Conservation (phyloP, 352 stramenopile genomes). For the Aphanomyces stellatus region DNA sequence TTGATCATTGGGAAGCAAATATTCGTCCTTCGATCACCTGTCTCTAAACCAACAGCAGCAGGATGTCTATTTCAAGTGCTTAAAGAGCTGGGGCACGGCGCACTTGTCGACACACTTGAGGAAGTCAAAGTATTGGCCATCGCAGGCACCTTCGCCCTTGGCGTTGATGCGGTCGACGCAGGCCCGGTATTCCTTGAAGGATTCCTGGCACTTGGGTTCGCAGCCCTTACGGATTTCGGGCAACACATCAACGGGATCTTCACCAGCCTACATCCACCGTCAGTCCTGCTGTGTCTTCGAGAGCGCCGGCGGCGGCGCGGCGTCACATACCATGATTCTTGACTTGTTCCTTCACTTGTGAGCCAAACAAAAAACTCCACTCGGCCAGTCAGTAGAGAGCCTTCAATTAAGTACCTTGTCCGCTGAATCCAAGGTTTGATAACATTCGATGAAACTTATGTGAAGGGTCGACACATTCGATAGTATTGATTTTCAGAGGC, state of each 20-base stretch:
- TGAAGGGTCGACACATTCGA: no score
- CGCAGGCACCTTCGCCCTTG: constrained; percentile 89
- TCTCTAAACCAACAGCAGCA: constrained; percentile 4
- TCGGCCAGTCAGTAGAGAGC: constrained; percentile 18
- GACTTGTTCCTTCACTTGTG: background rate
- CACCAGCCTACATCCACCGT: constrained; percentile 34
- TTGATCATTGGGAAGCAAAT: no score
- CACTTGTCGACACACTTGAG: constrained; percentile 95
- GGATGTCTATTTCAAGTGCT: constrained; percentile 84
- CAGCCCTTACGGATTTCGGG: constrained; percentile 88
- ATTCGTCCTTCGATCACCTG: background rate
- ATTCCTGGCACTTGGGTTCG: constrained; percentile 83
- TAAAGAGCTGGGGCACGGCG: constrained; percentile 92
- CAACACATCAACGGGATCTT: constrained; percentile 92
- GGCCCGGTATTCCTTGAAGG: constrained; percentile 84
- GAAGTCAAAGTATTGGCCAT: constrained; percentile 94
- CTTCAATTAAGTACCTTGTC: background rate
- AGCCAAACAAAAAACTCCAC: constrained; percentile 21
- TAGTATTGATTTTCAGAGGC: constrained; percentile 4
- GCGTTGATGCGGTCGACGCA: constrained; percentile 87
- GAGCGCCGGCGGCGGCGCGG: background rate
- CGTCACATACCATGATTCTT: constrained; percentile 2
- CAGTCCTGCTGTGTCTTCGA: background rate
- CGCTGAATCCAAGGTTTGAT: constrained; percentile 3
- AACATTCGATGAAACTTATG: no score